Conservation (phyloP, 108 stramenopile genomes). For the Cyclotella choctawhatcheeana region DNA sequence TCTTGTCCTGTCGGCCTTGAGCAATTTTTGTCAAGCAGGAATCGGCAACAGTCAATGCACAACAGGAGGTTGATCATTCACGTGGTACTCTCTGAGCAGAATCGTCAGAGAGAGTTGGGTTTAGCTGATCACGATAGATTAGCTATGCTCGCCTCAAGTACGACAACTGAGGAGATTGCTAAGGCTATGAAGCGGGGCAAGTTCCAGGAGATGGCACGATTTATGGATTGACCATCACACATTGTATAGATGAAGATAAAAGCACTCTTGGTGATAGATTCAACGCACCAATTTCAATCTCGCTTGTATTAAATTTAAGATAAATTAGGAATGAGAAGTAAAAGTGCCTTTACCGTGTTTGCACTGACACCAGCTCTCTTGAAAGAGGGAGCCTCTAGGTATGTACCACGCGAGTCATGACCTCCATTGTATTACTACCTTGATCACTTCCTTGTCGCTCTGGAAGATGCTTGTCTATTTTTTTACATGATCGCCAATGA, state of each 20-base stretch:
- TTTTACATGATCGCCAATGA: background rate
- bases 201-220: constrained; percentile 47
- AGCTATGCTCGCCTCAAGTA: constrained; percentile 11
- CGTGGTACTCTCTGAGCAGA: constrained; percentile 42
- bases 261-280: background rate
- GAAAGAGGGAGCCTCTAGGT: no score
- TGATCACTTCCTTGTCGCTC: no score
- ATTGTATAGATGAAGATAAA: background rate
- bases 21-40: constrained; percentile 31
- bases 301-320: background rate
- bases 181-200: constrained; percentile 36
- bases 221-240: constrained; percentile 11
- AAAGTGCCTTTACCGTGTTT: no score
- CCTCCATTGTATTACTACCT: no score
- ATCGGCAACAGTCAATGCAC: constrained; percentile 5
- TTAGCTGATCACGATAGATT: constrained; percentile 34
- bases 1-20: constrained; percentile 49
- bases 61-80: constrained; percentile 29
- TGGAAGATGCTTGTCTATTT: background rate
- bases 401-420: no score
- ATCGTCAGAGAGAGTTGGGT: constrained; percentile 34
- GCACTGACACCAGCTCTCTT: no score
- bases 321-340: no score
- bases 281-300: background rate
- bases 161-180: constrained; percentile 11